These are phyloP conservation scores for Suillus subalutaceus DNA, from an alignment of 768 basidiomycete genomes.

Conservation along the genomic window DNA sequence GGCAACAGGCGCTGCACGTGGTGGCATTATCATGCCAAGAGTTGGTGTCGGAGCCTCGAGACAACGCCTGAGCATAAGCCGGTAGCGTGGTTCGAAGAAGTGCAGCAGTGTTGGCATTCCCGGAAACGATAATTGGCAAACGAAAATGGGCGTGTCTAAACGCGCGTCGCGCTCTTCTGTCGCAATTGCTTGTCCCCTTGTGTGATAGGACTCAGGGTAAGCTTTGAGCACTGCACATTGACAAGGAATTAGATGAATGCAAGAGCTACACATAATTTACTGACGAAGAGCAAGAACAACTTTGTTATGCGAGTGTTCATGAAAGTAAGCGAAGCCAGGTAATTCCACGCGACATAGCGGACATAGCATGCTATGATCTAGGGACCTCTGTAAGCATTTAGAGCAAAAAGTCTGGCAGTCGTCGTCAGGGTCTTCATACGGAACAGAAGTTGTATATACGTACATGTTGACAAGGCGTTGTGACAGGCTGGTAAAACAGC, in stretches of 20 bases:
- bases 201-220: slow-evolving; percentile 68
- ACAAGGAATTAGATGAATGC: slow-evolving; percentile 13
- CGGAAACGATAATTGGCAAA: slow-evolving; percentile 89
- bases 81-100: slow-evolving; percentile 93
- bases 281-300: slow-evolving; percentile 69
- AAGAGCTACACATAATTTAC: slow-evolving; percentile 25
- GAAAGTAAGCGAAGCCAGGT: slow-evolving; percentile 77
- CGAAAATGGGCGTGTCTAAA: slow-evolving; percentile 89
- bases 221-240: slow-evolving; percentile 58
- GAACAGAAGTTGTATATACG: slow-evolving; percentile 32
- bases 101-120: slow-evolving; percentile 88
- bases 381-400: slow-evolving; percentile 84
- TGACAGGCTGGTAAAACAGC: slow-evolving; percentile 83
- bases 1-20: slow-evolving; percentile 36
- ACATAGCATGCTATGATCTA: slow-evolving; percentile 83
- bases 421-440: slow-evolving; percentile 10
- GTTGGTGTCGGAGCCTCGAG: slow-evolving; percentile 74
- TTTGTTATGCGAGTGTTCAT: slow-evolving; percentile 78
- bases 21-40: slow-evolving; percentile 93
- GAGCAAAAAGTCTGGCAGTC: slow-evolving; percentile 80
- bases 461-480: slow-evolving; percentile 95
- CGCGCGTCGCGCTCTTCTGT: slow-evolving; percentile 78
- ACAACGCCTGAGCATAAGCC: slow-evolving; percentile 96
- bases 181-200: slow-evolving; percentile 63
- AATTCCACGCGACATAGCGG: slow-evolving; percentile 85